Percentiles rank a stretch among this genome's conserved stretches.
phyloP scores from a whole-genome alignment of 768 basidiomycete genomes.

The Suillus bovinus region DNA sequence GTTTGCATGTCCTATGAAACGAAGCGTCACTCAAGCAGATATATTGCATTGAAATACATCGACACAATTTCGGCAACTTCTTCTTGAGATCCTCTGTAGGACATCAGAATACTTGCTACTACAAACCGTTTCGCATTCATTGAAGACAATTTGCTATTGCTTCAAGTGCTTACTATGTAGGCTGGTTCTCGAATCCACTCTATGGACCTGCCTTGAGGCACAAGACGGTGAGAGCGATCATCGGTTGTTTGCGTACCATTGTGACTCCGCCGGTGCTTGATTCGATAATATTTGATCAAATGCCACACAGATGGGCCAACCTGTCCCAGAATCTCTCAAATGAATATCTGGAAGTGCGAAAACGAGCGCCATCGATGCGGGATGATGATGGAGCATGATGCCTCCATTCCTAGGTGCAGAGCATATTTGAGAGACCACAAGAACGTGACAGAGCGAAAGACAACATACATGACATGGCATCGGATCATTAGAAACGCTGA shows the following conservation, averaged over 20 bases:
- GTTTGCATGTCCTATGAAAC: no score
- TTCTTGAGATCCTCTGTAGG: not conserved
- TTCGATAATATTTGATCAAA: not conserved
- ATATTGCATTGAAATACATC: no score
- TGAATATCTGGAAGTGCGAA: conserved; percentile 7
- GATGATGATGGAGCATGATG: not conserved
- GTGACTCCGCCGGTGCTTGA: not conserved
- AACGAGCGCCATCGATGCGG: conserved; percentile 5
- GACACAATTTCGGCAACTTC: not conserved
- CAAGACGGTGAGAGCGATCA: not conserved
- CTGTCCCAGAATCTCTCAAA: not conserved
- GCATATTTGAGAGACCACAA: conserved; percentile 5
- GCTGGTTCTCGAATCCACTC: no score
- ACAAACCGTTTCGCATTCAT: no score
- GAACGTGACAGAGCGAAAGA: conserved; percentile 6
- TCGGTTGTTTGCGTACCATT: not conserved
- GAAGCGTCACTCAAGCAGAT: no score
- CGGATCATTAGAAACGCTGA: conserved; percentile 2
- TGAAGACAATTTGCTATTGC: not conserved
- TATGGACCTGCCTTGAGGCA: not conserved
- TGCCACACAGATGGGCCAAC: not conserved
- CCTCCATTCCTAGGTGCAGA: not conserved
- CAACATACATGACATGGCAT: conserved; percentile 1
- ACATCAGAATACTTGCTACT: no score
- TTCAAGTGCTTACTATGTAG: not conserved